Evolutionary conservation across 495 filamentous ascomycete genomes (phyloP).

Genomic region (Lasiosphaeria miniovina): DNA sequence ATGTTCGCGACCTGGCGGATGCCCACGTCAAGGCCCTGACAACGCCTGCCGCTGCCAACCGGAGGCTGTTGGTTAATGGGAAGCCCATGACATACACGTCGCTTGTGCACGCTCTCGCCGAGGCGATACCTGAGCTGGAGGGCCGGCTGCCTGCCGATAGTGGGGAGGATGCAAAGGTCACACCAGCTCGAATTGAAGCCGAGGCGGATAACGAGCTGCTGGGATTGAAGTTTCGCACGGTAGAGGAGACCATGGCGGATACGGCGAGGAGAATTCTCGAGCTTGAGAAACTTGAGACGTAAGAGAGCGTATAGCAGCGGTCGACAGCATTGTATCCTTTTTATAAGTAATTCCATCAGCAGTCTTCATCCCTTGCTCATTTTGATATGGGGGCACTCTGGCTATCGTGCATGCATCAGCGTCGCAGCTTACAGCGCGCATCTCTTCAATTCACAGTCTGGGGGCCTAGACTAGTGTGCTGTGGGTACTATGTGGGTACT

Average conservation of each 20-base stretch:
- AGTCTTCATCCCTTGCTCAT: too few species aligned
- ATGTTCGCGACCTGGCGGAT: conserved; percentile 30
- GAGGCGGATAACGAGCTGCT: conserved; percentile 30
- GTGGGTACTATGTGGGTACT: too few species aligned
- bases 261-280: conserved; percentile 31
- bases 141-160: conserved; percentile 34
- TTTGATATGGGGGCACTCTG: too few species aligned
- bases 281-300: conserved; percentile 15
- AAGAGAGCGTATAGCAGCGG: not conserved
- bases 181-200: conserved; percentile 21
- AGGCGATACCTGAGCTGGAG: conserved; percentile 27
- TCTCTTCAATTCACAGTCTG: too few species aligned
- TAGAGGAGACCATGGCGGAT: conserved; percentile 39
- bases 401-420: too few species aligned
- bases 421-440: too few species aligned
- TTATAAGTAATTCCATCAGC: too few species aligned
- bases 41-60: conserved; percentile 21
- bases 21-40: conserved; percentile 32
- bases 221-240: conserved; percentile 25
- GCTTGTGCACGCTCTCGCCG: conserved; percentile 28
- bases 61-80: conserved; percentile 25
- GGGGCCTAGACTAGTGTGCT: too few species aligned
- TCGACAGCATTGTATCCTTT: too few species aligned
- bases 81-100: conserved; percentile 20
- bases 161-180: conserved; percentile 25